Evolutionary conservation across 1,284 basidiomycete species (phyloP), one percentile per base, ranked within the genome.

Genomic region (Lentinula novae-zelandiae): DNA sequence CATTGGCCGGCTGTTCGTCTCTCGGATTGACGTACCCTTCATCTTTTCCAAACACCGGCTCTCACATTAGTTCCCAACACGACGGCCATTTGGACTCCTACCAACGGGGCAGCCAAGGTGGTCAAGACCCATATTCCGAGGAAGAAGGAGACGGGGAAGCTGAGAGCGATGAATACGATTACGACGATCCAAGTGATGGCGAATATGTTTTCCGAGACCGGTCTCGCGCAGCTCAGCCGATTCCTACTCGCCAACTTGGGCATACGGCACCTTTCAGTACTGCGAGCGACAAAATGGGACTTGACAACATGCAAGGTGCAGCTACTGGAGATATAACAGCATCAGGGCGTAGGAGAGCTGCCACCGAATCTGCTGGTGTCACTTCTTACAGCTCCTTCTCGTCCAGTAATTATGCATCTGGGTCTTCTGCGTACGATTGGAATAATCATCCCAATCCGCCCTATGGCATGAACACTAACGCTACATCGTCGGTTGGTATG

Each of bases 111-210:
- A 9, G 9, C 12, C 20, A 40, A 22, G 20, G n/a, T 50, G 27
- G 8, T 0, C 33, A 42, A n/a, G 31, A 20, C 12, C 20, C 34
- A 7, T 36, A 44, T n/a, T 20, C 33, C n/a, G 58, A 38, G 5
- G 38, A 53, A 46, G 50, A 53, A 6, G 51, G 38, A 4, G 46
- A 40, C 40, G 58, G 34, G 22, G 50, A 59, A 34, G 42, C 7
- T 13, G 60, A 57, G 27, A 38, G 33, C 7, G 60, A 61, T 3
- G 60, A 61, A 10, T 61, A 57, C 39, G 60, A 60, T 33, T 60
- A 56, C 46, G 59, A 61, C n/a, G 60, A 61, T 46, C 53, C 53
- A 13, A 57, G 38, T n/a, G 54, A 61, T 34, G 49, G 54, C 12
- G 60, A 61, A 31, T 60, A 60, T 31, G 39, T 61, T 10, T 57